Base-by-base conservation (phyloP, 2,329 filamentous ascomycete genomes). In the Diaporthe citrichinensis region DNA sequence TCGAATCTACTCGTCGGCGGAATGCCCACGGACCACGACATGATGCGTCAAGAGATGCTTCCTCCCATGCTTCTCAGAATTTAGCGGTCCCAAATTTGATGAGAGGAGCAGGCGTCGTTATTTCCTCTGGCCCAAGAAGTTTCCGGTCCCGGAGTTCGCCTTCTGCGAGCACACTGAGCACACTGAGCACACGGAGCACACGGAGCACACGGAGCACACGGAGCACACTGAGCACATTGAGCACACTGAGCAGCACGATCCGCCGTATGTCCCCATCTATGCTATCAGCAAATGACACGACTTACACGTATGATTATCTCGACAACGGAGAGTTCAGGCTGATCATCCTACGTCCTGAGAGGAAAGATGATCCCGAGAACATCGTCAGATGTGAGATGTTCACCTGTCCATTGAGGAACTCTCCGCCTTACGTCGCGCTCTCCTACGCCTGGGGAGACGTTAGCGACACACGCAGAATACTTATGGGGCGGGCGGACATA, bases 401-500 rank as follows among this genome's bases (percentile, higher is more conserved):
- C 20, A 25, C 41, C 39, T 59, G 1, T 20, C 4, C 9, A 3
- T 23, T 72, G 58, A 17, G 20, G 4, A 3, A 51, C 0, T 4
- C 69, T 1, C 69, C 4, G 20, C 8, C 10, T 1, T 72, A 72
- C 17, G 20, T 58, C 12, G 69, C 69, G n/a, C 36, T 72, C 3
- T 72, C 69, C n/a, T 72, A 72, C 15, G 69, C 69, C 8, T 72
- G 69, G 69, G 69, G 69, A 20, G 69, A 72, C 9, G 41, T 39
- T 1, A 34, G 55, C 53, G 55, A 61, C 31, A 41, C 15, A 17
- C 25, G 39, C 25, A 31, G 36, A 17, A 51, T 72, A n/a, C n/a
- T 62, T 10, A 36, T 62, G 2, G 39, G 12, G 7, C 31, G 20
- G 6, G 5, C 28, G 9, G 7, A 51, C 12, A 20, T 61, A 3